Evolutionary conservation across 1,284 basidiomycete genomes (phyloP).

Genomic region (Tilletia caries): DNA sequence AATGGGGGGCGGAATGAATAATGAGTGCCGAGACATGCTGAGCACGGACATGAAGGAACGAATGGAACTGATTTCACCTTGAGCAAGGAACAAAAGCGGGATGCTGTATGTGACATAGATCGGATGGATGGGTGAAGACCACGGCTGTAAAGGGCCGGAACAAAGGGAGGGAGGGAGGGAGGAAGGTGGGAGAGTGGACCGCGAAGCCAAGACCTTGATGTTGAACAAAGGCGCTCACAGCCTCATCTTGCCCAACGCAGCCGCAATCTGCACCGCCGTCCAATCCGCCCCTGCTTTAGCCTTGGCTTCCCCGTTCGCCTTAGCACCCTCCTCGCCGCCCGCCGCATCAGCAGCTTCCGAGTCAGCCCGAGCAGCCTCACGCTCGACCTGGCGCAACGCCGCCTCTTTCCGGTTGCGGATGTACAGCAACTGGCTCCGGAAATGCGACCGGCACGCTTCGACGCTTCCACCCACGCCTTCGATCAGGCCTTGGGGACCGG

Average conservation of each 20-base stretch:
- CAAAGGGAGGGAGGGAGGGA: no score
- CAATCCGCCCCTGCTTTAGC: background rate
- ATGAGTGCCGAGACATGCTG: no score
- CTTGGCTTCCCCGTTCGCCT: background rate
- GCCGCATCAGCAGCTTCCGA: background rate
- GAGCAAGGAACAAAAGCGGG: no score
- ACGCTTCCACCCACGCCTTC: conserved; percentile 78
- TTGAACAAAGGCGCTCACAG: background rate
- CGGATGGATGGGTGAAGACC: no score
- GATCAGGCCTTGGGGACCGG: conserved; percentile 64
- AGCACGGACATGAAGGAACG: no score
- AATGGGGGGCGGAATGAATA: no score
- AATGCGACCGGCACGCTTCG: conserved; percentile 86
- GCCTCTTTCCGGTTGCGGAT: conserved; percentile 71
- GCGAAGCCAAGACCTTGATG: no score
- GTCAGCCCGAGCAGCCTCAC: background rate
- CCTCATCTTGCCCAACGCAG: conserved; percentile 12
- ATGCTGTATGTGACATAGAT: no score
- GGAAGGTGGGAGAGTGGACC: no score
- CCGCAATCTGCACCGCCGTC: conserved; percentile 12
- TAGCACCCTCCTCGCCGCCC: background rate
- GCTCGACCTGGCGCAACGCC: conserved; percentile 19
- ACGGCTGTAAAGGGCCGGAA: no score
- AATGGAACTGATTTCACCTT: no score
- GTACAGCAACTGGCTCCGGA: conserved; percentile 79